A percentile compares a stretch with the other conserved stretches of the same genome.
Evolutionary conservation across 257 asterid species (phyloP).

Genomic region (Solanum gandarillasii): DNA sequence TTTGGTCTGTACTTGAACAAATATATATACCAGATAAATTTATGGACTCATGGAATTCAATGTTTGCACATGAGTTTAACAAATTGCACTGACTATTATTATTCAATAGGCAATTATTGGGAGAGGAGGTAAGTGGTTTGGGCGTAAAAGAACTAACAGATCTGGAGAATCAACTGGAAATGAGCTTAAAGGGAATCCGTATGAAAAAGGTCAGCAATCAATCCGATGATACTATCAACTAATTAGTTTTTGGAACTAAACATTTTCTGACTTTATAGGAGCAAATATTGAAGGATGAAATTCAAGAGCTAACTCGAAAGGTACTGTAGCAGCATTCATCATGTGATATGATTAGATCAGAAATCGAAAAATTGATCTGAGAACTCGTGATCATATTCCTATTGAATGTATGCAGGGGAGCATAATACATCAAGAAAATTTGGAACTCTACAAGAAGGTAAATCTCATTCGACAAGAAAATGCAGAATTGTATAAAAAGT

Average conservation of each 20-base stretch:
- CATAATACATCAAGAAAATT: conserved; percentile 60
- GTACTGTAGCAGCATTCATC: conserved; percentile 11
- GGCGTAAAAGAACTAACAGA: conserved; percentile 49
- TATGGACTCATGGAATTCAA: not conserved
- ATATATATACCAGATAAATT: not conserved
- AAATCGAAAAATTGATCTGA: not conserved
- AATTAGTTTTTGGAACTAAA: not conserved
- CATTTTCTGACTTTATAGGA: conserved; percentile 32
- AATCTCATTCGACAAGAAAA: conserved; percentile 44
- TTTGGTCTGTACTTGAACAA: not conserved
- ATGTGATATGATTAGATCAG: not conserved
- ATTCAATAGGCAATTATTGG: conserved; percentile 33
- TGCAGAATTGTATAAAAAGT: conserved; percentile 35
- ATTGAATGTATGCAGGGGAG: conserved; percentile 31
- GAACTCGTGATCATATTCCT: not conserved
- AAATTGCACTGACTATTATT: not conserved
- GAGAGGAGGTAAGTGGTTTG: conserved; percentile 68
- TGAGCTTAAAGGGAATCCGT: conserved; percentile 54
- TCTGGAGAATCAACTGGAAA: conserved; percentile 63
- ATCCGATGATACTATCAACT: not conserved
- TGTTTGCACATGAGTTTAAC: not conserved
- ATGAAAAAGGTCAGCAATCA: conserved; percentile 38
- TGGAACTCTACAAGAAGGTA: conserved; percentile 78
- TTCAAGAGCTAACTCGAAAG: conserved; percentile 57
- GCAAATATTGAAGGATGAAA: conserved; percentile 43